Evolutionary conservation across 441 rosid species (phyloP).

Genomic region (Lepidium campestre): DNA sequence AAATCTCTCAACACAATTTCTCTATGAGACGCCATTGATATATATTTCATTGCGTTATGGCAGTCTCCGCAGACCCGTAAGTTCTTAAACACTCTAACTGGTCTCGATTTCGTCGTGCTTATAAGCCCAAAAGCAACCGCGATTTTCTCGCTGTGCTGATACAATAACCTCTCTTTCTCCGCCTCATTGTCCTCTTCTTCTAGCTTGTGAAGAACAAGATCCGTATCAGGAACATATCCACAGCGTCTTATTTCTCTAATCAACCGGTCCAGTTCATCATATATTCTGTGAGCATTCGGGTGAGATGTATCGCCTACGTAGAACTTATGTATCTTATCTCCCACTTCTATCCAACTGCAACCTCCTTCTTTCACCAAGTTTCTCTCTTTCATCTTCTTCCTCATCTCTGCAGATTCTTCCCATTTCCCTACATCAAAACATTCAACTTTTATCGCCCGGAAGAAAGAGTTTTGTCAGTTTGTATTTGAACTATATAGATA

Average conservation of each 20-base stretch:
- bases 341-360: slow-evolving; percentile 68
- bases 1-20: slow-evolving; percentile 56
- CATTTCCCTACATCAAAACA: slow-evolving; percentile 33
- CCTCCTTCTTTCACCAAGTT: slow-evolving; percentile 65
- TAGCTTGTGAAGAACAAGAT: slow-evolving; percentile 55
- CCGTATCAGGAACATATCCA: slow-evolving; percentile 54
- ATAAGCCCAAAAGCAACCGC: slow-evolving; percentile 56
- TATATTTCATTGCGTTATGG: slow-evolving; percentile 43
- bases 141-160: slow-evolving; percentile 60
- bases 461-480: not conserved
- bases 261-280: slow-evolving; percentile 31
- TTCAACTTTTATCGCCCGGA: not conserved
- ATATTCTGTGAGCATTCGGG: slow-evolving; percentile 34
- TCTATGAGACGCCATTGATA: slow-evolving; percentile 36
- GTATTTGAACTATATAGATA: not conserved
- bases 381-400: slow-evolving; percentile 52
- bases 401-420: slow-evolving; percentile 43
- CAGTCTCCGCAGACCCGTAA: slow-evolving; percentile 60
- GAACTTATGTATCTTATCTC: slow-evolving; percentile 44
- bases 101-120: slow-evolving; percentile 38
- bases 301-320: slow-evolving; percentile 53
- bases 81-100: slow-evolving; percentile 53
- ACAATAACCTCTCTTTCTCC: slow-evolving; percentile 40
- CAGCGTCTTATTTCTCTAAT: slow-evolving; percentile 34
- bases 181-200: slow-evolving; percentile 31